Conservation (phyloP, 1,139 yeast genomes). For the Protomyces macrosporus region DNA sequence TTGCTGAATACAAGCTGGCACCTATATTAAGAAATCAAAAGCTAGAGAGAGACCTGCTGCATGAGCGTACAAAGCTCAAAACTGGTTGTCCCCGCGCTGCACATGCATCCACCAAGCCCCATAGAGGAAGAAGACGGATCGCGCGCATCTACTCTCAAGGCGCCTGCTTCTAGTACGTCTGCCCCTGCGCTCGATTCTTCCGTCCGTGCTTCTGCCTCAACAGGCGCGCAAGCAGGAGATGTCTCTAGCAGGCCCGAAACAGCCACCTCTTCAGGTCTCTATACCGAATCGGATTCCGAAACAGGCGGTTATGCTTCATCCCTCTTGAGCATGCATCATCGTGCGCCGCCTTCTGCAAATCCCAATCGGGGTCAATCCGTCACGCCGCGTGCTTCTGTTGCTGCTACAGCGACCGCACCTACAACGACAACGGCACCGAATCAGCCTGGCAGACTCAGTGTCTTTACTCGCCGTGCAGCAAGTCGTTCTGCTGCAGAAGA, state of each 20-base stretch:
- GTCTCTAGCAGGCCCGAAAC: background rate
- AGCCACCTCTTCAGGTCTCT: background rate
- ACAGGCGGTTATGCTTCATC: background rate
- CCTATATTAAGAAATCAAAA: too few relatives aligned
- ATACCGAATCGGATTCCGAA: background rate
- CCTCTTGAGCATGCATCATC: background rate
- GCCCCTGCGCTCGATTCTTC: background rate
- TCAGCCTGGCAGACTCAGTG: conserved; percentile 16
- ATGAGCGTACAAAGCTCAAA: background rate
- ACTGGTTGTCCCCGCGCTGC: conserved; percentile 7
- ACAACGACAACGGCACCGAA: background rate
- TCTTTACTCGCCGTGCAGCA: conserved; percentile 21
- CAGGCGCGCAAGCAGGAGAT: background rate
- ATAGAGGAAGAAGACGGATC: background rate
- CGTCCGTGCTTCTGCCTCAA: too few relatives aligned
- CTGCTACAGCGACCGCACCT: background rate
- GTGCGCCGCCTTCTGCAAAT: background rate
- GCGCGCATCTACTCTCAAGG: background rate
- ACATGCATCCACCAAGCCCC: conserved; percentile 20
- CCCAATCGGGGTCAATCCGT: background rate
- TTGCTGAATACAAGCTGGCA: background rate
- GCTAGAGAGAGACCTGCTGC: background rate
- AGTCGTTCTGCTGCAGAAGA: conserved; percentile 12
- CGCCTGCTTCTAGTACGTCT: background rate
- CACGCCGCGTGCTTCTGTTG: background rate